Percentiles rank a stretch among this genome's conserved stretches.
phyloP scores from a whole-genome alignment of 345 rosid species.

The Murraya koenigii region DNA sequence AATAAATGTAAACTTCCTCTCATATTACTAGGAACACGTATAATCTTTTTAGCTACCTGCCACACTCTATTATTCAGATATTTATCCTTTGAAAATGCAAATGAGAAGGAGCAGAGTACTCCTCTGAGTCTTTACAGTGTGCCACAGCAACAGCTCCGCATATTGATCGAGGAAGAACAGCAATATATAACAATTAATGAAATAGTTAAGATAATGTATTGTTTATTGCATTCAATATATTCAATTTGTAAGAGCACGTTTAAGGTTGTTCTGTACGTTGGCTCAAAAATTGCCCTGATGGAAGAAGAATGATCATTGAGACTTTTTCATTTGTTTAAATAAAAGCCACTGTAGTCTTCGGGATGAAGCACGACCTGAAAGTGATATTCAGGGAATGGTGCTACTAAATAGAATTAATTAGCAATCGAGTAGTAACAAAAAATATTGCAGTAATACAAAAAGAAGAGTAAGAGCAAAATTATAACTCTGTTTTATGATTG shows the following conservation, averaged over 20 bases:
- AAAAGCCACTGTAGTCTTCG: not conserved
- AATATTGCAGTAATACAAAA: not conserved
- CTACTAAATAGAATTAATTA: slow-evolving; percentile 37
- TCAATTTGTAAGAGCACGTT: too few species aligned
- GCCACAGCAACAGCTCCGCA: slow-evolving; percentile 94
- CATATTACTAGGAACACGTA: too few species aligned
- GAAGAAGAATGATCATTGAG: slow-evolving; percentile 10
- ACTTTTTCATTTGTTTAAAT: not conserved
- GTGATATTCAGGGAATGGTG: slow-evolving; percentile 56
- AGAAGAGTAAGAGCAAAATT: not conserved
- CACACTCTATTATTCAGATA: too few species aligned
- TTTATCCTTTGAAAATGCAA: not conserved
- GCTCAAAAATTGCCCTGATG: slow-evolving; percentile 84
- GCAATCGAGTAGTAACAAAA: not conserved
- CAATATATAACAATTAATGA: slow-evolving; percentile 15
- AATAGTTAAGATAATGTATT: slow-evolving; percentile 3
- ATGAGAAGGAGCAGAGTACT: slow-evolving; percentile 82
- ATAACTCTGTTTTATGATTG: not conserved
- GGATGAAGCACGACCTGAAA: not conserved
- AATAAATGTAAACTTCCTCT: too few species aligned
- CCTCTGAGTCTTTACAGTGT: slow-evolving; percentile 73
- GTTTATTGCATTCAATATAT: not conserved
- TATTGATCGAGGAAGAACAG: slow-evolving; percentile 80
- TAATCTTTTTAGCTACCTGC: too few species aligned
- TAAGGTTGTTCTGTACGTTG: slow-evolving; percentile 71